A percentile compares a stretch with the other conserved stretches of the same genome.
Conservation (phyloP, 2,329 filamentous ascomycete genomes). For the Lojkania enalia region DNA sequence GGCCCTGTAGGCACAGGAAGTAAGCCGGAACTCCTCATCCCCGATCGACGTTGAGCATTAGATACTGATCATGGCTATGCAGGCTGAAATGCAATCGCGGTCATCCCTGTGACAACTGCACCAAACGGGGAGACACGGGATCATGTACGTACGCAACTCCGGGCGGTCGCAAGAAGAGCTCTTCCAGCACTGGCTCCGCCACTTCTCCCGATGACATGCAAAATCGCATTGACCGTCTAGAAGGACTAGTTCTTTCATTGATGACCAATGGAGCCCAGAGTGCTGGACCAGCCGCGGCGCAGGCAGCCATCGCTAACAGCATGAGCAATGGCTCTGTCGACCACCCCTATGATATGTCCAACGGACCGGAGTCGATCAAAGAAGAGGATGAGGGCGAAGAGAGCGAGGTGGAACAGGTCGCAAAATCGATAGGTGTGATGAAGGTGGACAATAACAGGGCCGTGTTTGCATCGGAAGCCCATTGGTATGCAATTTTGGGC, state of each 20-base stretch:
- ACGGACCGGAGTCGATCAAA: conserved; percentile 60
- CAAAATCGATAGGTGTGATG: conserved; percentile 57
- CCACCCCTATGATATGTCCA: conserved; percentile 55
- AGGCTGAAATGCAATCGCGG: conserved; percentile 90
- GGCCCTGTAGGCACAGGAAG: conserved; percentile 90
- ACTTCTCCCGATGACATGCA: conserved; percentile 92
- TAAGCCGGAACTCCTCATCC: conserved; percentile 49
- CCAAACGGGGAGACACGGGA: conserved; percentile 78
- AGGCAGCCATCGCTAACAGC: conserved; percentile 58
- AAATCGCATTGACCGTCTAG: conserved; percentile 92
- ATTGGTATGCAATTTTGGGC: conserved; percentile 57
- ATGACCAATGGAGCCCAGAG: conserved; percentile 84
- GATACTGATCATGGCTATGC: conserved; percentile 26
- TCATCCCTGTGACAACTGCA: conserved; percentile 91
- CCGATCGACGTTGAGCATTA: not conserved
- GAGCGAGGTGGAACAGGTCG: conserved; percentile 64
- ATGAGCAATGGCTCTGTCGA: conserved; percentile 46
- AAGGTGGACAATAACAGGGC: conserved; percentile 55
- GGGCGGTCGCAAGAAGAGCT: conserved; percentile 71
- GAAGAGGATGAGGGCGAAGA: conserved; percentile 59
- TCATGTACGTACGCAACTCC: conserved; percentile 82
- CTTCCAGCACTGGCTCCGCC: conserved; percentile 58
- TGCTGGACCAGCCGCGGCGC: conserved; percentile 61
- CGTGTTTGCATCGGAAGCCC: conserved; percentile 55
- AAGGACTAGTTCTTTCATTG: conserved; percentile 86